Evolutionary conservation across 768 basidiomycete species (phyloP).

Genomic region (Leccinum longicurvipes): DNA sequence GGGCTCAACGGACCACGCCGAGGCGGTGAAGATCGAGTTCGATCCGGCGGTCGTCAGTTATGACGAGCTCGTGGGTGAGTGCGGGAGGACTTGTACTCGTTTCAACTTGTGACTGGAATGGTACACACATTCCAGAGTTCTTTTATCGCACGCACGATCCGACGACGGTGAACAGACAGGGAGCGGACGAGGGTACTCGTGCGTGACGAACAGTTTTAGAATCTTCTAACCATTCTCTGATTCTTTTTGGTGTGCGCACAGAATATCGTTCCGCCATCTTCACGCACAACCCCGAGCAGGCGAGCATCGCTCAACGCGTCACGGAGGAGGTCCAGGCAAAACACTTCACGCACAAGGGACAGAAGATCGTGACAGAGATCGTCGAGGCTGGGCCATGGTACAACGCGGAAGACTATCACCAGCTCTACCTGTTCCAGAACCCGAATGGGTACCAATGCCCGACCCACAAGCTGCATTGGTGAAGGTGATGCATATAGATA

Average conservation of each 20-base stretch:
- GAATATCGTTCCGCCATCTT: constrained; percentile 96
- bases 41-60: constrained; percentile 77
- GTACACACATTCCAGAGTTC: constrained; percentile 71
- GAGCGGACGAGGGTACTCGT: constrained; percentile 77
- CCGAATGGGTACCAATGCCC: constrained; percentile 90
- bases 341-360: constrained; percentile 69
- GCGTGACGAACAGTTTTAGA: constrained; percentile 29
- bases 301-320: constrained; percentile 65
- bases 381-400: constrained; percentile 72
- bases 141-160: constrained; percentile 96
- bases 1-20: constrained; percentile 84
- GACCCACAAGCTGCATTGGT: constrained; percentile 85
- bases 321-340: constrained; percentile 82
- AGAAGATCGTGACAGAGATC: constrained; percentile 80
- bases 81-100: too few relatives aligned
- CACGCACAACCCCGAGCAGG: constrained; percentile 70
- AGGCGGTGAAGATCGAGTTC: constrained; percentile 83
- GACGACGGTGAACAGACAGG: constrained; percentile 78
- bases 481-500: background rate
- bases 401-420: constrained; percentile 81
- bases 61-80: constrained; percentile 79
- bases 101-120: too few relatives aligned
- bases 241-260: constrained; percentile 22
- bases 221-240: too few relatives aligned
- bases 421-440: constrained; percentile 75